phyloP scores from a whole-genome alignment of 108 stramenopile genomes.

The Aurantiochytrium sp. region DNA sequence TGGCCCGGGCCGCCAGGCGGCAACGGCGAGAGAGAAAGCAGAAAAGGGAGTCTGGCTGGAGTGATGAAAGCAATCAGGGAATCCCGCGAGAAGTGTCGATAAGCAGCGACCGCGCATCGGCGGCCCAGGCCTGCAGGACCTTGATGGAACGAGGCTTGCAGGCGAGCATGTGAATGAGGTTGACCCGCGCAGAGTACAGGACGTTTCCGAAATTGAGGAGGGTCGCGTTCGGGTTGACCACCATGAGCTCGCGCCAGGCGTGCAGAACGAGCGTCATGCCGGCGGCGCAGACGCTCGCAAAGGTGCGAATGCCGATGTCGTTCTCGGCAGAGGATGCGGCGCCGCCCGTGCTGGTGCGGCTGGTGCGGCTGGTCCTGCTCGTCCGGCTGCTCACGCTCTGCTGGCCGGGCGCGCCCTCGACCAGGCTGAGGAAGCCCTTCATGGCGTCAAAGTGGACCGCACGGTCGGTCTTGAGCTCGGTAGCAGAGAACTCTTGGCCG shows the following conservation, averaged over 20 bases:
- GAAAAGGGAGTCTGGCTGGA: no score
- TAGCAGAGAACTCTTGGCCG: neutral
- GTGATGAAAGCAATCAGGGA: neutral
- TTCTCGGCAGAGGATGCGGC: neutral
- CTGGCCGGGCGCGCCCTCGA: neutral
- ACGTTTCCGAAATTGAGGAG: neutral
- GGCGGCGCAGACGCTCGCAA: neutral
- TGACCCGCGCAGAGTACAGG: slow-evolving; percentile 5
- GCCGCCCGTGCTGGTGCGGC: no score
- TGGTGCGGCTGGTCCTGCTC: neutral
- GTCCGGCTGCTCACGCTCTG: neutral
- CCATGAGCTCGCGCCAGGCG: neutral
- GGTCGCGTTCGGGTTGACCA: neutral
- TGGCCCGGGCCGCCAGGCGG: no score
- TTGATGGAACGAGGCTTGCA: slow-evolving; percentile 8
- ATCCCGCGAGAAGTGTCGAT: neutral
- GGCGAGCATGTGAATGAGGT: neutral
- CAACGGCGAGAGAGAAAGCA: no score
- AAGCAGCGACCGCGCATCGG: neutral
- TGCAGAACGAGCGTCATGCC: neutral
- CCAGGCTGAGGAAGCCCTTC: neutral
- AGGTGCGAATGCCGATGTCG: neutral
- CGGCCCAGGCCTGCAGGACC: neutral
- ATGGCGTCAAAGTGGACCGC: neutral
- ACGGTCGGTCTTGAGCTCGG: neutral